Evolutionary conservation across 2,329 filamentous ascomycete genomes (phyloP).

Genomic region (Fusarium marasasianum): DNA sequence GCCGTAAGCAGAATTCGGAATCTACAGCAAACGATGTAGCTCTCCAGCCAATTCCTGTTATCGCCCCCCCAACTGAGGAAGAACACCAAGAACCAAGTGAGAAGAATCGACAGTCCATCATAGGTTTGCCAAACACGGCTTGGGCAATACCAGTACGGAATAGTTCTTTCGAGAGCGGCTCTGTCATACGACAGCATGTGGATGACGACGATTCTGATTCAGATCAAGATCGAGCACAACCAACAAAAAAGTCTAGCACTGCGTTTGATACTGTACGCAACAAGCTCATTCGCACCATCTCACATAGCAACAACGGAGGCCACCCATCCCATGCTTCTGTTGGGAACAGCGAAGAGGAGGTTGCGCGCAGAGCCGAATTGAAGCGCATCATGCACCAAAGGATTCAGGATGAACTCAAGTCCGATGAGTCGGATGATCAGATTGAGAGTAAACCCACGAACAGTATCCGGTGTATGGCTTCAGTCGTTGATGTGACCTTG

Average conservation of each 20-base stretch:
- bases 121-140: constrained; percentile 24
- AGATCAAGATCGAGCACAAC: constrained; percentile 45
- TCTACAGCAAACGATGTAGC: background rate
- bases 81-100: background rate
- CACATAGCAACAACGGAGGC: constrained; percentile 54
- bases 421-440: constrained; percentile 53
- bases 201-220: constrained; percentile 52
- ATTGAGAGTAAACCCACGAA: constrained; percentile 41
- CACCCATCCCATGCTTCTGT: constrained; percentile 53
- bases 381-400: constrained; percentile 64
- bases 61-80: background rate
- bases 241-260: constrained; percentile 48
- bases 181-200: constrained; percentile 42
- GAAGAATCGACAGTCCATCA: background rate
- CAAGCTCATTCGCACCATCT: constrained; percentile 57
- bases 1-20: background rate
- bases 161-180: background rate
- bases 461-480: constrained; percentile 38
- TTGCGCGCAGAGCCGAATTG: constrained; percentile 65
- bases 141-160: constrained; percentile 13
- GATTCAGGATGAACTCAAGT: constrained; percentile 67
- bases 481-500: constrained; percentile 42
- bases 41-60: background rate
- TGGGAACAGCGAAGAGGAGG: constrained; percentile 61
- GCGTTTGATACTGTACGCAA: constrained; percentile 57